Conservation (phyloP, 495 filamentous ascomycete genomes). For the Hyaloscypha finlandica region DNA sequence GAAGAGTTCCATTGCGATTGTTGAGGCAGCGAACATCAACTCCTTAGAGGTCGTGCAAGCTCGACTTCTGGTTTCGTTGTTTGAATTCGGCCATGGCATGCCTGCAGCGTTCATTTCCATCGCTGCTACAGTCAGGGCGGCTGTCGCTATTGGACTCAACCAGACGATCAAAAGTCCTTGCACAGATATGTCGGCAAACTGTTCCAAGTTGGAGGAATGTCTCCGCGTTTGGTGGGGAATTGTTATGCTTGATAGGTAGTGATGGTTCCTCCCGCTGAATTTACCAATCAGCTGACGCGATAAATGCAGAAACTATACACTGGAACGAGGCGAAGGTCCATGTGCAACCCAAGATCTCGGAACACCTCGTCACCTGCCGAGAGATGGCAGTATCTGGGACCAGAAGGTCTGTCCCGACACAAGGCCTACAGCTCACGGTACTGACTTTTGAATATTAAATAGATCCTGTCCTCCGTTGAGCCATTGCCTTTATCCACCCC, state of each 20-base stretch:
- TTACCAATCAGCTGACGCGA: background rate
- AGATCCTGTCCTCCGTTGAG: slow-evolving; percentile 22
- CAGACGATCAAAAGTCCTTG: background rate
- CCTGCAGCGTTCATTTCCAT: slow-evolving; percentile 45
- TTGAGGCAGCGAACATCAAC: slow-evolving; percentile 41
- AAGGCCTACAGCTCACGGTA: background rate
- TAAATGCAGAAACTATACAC: slow-evolving; percentile 15
- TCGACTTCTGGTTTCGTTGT: slow-evolving; percentile 43
- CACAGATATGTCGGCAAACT: background rate
- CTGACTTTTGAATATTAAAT: slow-evolving; percentile 6
- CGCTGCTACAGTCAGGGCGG: slow-evolving; percentile 20
- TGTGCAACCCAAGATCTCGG: slow-evolving; percentile 21
- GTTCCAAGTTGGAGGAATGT: slow-evolving; percentile 5
- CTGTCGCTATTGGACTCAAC: slow-evolving; percentile 21
- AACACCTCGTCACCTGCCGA: slow-evolving; percentile 15
- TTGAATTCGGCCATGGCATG: slow-evolving; percentile 47
- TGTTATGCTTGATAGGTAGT: slow-evolving; percentile 25
- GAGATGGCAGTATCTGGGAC: slow-evolving; percentile 20
- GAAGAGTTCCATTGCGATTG: slow-evolving; percentile 40
- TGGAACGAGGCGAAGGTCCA: slow-evolving; percentile 19
- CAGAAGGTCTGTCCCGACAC: slow-evolving; percentile 9
- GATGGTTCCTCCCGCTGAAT: background rate
- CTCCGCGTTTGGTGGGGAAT: slow-evolving; percentile 30
- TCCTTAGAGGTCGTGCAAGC: slow-evolving; percentile 44
- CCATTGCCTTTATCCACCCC: slow-evolving; percentile 25